Evolutionary conservation across 1,139 yeast genomes (phyloP).

Genomic region (Suhomyces panamericanus): DNA sequence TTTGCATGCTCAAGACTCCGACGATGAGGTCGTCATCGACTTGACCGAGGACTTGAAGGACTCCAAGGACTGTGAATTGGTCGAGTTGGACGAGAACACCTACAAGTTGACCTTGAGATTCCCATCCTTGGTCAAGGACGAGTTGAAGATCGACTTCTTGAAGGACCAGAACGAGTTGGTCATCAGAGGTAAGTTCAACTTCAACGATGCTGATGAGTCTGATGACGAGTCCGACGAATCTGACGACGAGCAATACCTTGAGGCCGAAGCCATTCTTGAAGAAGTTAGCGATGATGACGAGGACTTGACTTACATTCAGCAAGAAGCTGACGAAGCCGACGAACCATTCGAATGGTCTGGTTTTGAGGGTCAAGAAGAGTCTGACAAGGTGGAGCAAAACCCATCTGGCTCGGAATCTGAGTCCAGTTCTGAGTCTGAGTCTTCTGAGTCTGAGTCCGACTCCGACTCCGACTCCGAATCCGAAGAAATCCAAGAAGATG

Average conservation of each 20-base stretch:
- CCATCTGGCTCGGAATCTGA: constrained; percentile 13
- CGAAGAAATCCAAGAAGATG: constrained; percentile 46
- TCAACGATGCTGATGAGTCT: constrained; percentile 23
- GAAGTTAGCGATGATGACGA: constrained; percentile 11
- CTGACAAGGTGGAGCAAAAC: constrained; percentile 10
- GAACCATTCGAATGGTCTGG: constrained; percentile 17
- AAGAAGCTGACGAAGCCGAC: constrained; percentile 12
- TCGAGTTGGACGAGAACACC: constrained; percentile 40
- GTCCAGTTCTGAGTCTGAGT: constrained; percentile 17
- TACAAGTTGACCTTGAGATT: constrained; percentile 47
- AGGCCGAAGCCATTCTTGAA: constrained; percentile 11
- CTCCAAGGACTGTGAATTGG: constrained; percentile 49
- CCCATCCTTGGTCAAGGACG: constrained; percentile 46
- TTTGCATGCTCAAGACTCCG: constrained; percentile 21
- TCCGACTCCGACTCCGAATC: constrained; percentile 23
- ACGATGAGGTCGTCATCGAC: constrained; percentile 43
- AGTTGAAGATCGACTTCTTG: constrained; percentile 43
- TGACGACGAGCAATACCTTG: constrained; percentile 4
- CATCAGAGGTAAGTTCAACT: constrained; percentile 44
- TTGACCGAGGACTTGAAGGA: constrained; percentile 45
- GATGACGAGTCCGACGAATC: constrained; percentile 12
- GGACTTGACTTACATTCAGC: constrained; percentile 11
- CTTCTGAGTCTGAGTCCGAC: constrained; percentile 17
- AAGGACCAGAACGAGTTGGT: constrained; percentile 47
- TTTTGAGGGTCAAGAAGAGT: constrained; percentile 14